Conservation (phyloP, 2,329 filamentous ascomycete species). For the Microdochium bolleyi region DNA sequence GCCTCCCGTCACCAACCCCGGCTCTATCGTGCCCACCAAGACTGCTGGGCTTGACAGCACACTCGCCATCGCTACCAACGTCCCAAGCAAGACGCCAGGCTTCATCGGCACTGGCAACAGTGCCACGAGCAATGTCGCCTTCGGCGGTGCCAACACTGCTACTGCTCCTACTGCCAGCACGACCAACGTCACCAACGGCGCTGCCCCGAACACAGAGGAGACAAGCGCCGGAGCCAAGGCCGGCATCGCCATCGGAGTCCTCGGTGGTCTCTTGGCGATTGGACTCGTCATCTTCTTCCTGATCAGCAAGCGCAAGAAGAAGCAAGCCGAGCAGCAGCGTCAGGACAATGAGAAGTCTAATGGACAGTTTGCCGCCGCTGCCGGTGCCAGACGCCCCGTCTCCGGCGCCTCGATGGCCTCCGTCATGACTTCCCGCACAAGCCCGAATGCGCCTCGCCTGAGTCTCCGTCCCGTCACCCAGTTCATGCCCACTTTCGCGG, state of each 20-base stretch:
- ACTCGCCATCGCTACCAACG: conserved; percentile 19
- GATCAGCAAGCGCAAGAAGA: conserved; percentile 63
- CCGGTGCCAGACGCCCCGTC: conserved; percentile 22
- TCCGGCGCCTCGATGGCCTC: conserved; percentile 15
- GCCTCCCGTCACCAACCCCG: conserved; percentile 2
- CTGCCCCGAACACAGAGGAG: conserved; percentile 48
- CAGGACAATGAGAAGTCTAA: conserved; percentile 59
- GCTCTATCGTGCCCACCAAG: conserved; percentile 12
- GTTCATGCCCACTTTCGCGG: conserved; percentile 63
- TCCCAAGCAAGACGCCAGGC: conserved; percentile 13
- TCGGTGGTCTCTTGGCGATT: conserved; percentile 60
- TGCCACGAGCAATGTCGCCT: conserved; percentile 9
- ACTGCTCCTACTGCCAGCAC: conserved; percentile 10
- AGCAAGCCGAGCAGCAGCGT: conserved; percentile 41
- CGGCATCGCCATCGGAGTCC: conserved; percentile 76
- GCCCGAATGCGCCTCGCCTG: conserved; percentile 63
- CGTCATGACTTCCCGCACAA: conserved; percentile 29
- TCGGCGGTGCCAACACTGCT: conserved; percentile 11
- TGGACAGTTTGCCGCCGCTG: conserved; percentile 28
- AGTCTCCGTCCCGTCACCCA: conserved; percentile 80
- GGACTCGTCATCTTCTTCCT: conserved; percentile 64
- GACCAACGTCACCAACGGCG: conserved; percentile 25
- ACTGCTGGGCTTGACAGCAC: conserved; percentile 18
- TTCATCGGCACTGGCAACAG: background rate
- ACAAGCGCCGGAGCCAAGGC: conserved; percentile 50